Evolutionary conservation across 1,284 basidiomycete species (phyloP), one percentile per base, ranked within the genome.

Genomic region (Leccinum insolens): DNA sequence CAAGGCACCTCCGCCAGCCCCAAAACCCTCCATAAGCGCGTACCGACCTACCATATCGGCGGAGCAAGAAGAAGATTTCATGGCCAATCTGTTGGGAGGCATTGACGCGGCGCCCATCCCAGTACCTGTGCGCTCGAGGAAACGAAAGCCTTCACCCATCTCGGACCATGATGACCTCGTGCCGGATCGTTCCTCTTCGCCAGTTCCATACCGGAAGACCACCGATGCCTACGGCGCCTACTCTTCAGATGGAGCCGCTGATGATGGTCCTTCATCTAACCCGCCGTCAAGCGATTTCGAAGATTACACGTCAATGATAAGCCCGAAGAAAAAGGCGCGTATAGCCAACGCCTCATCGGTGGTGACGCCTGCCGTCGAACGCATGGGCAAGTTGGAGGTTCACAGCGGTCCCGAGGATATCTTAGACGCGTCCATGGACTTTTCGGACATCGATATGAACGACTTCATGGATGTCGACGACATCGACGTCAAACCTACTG

Each of bases 51-150:
- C 83, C 1, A 86, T 91, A 9, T 90, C 92, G 4, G 88, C 84
- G 11, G 89, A 90, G 64, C 88, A 95, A 74, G 96, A 96, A 77
- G 84, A 88, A 57, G 94, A 95, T 74, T 95, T 98, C 72, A 92
- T 98, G 93, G 86, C 88, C 0, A 86, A 85, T 20, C 80, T 98
- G 0, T 80, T 98, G 7, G 89, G 87, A 7, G 85, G 82, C 20
- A 86, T 95, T 78, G 92, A 93, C 70, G 78, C 79, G 12, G 80
- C 82, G 20, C 77, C 84, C 6, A 73, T 81, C 12, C 73, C 80
- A 52, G 73, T 75, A 15, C 70, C 73, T 28, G 71, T 73, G 66
- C 81, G 78, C 65, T 81, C 87, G 12, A 87, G 88, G 61, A 95
- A 95, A 77, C 88, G 93, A 41, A 95, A 94, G 72, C 86, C 91